These are phyloP conservation scores for Pyrenochaeta sp. DNA, from an alignment of 2,329 filamentous ascomycete species.

Conservation along the genomic window DNA sequence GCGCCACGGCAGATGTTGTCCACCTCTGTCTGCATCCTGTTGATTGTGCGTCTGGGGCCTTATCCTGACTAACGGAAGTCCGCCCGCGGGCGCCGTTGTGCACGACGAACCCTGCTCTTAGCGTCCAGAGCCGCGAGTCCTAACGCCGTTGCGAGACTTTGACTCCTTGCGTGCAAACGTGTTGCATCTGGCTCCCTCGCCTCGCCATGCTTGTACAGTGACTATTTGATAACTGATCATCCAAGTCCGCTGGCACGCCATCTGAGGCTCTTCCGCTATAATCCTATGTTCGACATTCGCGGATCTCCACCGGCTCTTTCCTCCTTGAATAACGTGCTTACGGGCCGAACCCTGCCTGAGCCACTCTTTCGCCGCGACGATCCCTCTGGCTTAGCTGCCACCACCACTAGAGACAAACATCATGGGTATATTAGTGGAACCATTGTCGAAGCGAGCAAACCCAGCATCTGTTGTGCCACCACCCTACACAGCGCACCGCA, in stretches of 20 bases:
- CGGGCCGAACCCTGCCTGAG: conserved; percentile 2
- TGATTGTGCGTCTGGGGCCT: conserved; percentile 3
- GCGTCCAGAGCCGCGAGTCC: not conserved
- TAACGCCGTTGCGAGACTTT: not conserved
- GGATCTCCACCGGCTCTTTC: not conserved
- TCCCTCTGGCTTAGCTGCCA: not conserved
- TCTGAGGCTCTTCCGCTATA: not conserved
- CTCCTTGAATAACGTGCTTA: not conserved
- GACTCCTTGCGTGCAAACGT: not conserved
- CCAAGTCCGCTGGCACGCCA: not conserved
- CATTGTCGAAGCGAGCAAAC: not conserved
- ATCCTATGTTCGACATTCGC: not conserved
- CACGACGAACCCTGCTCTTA: not conserved
- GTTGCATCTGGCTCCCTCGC: not conserved
- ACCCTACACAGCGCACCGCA: conserved; percentile 4
- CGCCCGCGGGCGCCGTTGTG: not conserved
- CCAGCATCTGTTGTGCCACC: not conserved
- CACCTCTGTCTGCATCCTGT: not conserved
- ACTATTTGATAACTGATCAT: not conserved
- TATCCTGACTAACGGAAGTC: not conserved
- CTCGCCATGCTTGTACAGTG: not conserved
- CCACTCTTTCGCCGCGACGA: conserved; percentile 5
- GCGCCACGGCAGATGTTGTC: conserved; percentile 1
- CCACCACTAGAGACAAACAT: not conserved
- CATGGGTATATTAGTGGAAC: not conserved